Evolutionary conservation across 306 rosid species (phyloP), one percentile per base, ranked within the genome.

Genomic region (Echinosophora koreensis): DNA sequence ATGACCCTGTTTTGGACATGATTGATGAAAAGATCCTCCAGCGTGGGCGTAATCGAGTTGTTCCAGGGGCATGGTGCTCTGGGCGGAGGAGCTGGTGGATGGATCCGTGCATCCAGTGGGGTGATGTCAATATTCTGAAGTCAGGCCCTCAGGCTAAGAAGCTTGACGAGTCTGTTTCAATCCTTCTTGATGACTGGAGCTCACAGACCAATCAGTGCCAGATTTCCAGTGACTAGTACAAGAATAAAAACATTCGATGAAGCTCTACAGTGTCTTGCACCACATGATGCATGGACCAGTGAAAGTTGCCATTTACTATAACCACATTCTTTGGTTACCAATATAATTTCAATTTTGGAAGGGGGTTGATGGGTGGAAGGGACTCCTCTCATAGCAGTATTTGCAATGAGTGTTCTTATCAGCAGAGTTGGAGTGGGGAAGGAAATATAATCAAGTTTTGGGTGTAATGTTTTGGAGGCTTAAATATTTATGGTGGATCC

Each of bases 31-130:
- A 69, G 58, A 85, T 92, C 76, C 96, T 92, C 72, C 84, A 63
- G 71, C 96, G 97, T 9, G 80, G 87, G 64, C 66, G 10, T 2
- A 77, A 87, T 22, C 79, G 10, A 62, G 89, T 87, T 32, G 82
- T 73, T 75, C 94, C 89, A 0, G 96, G 96, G 30, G 93, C 91
- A 1, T 90, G 96, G 97, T 92, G 97, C 86, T 86, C 87, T 0
- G 97, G 96, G 69, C 66, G 89, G 86, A 86, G 66, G 65, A 69
- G 85, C 76, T 84, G 97, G 96, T 87, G 88, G 94, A 76, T 73
- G 76, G 96, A 89, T 87, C 96, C 97, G 1, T 90, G 97, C 84
- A 80, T 92, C 49, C 90, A 83, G 18, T 90, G 97, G 96, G 86
- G 89, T 42, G 91, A 92, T 37, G 92, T 87, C 66, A 83, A 87